Percentiles rank a stretch among this genome's conserved stretches.
phyloP scores from a whole-genome alignment of 371 early-diverging fungal species.

The Syncephalastrum contaminatum region DNA sequence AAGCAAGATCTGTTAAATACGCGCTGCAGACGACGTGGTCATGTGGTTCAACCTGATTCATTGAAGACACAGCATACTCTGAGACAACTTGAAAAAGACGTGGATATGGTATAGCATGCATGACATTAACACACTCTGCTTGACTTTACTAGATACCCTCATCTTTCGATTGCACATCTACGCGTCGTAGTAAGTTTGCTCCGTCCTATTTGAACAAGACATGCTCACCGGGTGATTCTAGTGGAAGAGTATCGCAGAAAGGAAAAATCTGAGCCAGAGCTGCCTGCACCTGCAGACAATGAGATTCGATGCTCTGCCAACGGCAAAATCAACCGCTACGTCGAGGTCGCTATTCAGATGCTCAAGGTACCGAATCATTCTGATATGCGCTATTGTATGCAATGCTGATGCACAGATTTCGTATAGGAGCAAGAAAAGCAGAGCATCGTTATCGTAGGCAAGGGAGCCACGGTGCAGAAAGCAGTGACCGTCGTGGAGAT shows the following conservation, averaged over 20 bases:
- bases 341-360: slow-evolving; percentile 30
- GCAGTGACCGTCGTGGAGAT: slow-evolving; percentile 69
- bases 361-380: slow-evolving; percentile 25
- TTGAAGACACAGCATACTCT: not conserved
- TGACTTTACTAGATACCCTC: not conserved
- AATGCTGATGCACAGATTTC: not conserved
- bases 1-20: not conserved
- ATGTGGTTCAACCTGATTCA: not conserved
- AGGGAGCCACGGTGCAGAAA: slow-evolving; percentile 58
- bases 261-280: slow-evolving; percentile 19
- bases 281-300: slow-evolving; percentile 32
- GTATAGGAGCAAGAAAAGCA: slow-evolving; percentile 19
- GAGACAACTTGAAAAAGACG: not conserved
- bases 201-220: no score
- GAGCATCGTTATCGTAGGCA: slow-evolving; percentile 34
- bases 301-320: slow-evolving; percentile 39
- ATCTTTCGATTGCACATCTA: not conserved
- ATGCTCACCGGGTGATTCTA: not conserved
- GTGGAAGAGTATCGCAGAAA: slow-evolving; percentile 45
- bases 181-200: not conserved
- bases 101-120: not conserved
- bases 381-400: not conserved
- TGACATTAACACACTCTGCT: not conserved
- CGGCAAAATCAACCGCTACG: slow-evolving; percentile 35
- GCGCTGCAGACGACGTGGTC: not conserved